phyloP scores from a whole-genome alignment of 2,329 filamentous ascomycete genomes.

The Rosellinia necatrix region DNA sequence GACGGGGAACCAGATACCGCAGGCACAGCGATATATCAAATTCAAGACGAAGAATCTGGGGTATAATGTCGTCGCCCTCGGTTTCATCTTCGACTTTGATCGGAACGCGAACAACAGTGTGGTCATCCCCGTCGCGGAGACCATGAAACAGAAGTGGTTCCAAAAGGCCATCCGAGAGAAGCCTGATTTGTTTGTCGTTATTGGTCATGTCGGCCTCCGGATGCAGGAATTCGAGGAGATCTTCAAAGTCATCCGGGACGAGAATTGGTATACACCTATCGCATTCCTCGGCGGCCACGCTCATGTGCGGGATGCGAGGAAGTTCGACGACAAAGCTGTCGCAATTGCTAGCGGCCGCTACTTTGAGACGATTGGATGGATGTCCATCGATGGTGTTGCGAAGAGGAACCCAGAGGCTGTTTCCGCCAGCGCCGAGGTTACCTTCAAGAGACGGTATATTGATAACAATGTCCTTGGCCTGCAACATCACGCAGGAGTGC shows the following conservation, averaged over 20 bases:
- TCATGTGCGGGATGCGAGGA: conserved; percentile 83
- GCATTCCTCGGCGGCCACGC: conserved; percentile 90
- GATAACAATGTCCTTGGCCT: conserved; percentile 91
- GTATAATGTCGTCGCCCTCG: conserved; percentile 83
- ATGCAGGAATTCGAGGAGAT: conserved; percentile 80
- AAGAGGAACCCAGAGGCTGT: conserved; percentile 42
- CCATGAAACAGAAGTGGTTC: conserved; percentile 87
- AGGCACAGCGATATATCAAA: conserved; percentile 82
- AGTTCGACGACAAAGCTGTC: conserved; percentile 77
- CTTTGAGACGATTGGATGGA: conserved; percentile 93
- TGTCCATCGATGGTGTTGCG: conserved; percentile 74
- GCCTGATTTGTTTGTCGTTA: conserved; percentile 83
- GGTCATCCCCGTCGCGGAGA: conserved; percentile 78
- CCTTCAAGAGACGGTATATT: conserved; percentile 82
- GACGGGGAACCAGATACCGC: conserved; percentile 71
- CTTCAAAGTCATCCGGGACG: conserved; percentile 75
- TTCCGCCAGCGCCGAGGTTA: conserved; percentile 47
- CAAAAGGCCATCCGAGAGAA: conserved; percentile 82
- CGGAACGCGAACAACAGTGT: conserved; percentile 89
- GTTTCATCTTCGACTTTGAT: conserved; percentile 93
- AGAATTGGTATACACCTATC: conserved; percentile 81
- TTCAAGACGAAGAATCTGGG: conserved; percentile 91
- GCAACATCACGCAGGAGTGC: conserved; percentile 77
- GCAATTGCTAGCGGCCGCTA: conserved; percentile 88
- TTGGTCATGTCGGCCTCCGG: conserved; percentile 82